Evolutionary conservation across 2,329 filamentous ascomycete genomes (phyloP).

Genomic region (Alternaria longipes): DNA sequence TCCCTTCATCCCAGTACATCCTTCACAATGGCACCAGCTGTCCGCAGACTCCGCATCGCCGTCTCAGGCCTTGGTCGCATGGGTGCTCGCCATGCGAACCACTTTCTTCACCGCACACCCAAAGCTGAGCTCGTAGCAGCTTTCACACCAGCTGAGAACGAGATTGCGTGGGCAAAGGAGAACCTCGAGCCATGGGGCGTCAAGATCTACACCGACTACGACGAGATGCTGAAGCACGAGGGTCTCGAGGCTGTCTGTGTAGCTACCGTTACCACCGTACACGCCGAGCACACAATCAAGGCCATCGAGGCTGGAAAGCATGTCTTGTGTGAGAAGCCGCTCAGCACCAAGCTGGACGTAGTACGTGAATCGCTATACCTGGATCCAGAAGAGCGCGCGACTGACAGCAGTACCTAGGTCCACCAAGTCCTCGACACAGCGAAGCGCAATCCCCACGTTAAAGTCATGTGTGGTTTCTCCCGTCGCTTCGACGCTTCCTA

Average conservation of each 20-base stretch:
- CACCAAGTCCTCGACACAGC: conserved; percentile 68
- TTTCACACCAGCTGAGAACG: conserved; percentile 55
- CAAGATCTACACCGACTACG: conserved; percentile 63
- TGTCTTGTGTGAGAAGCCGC: conserved; percentile 68
- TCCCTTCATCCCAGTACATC: neutral
- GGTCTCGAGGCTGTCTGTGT: conserved; percentile 66
- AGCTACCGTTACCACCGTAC: conserved; percentile 64
- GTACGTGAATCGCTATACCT: conserved; percentile 52
- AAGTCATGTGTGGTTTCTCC: conserved; percentile 73
- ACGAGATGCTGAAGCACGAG: conserved; percentile 65
- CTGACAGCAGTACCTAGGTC: conserved; percentile 55
- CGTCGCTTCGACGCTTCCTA: conserved; percentile 73
- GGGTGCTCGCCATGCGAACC: conserved; percentile 59
- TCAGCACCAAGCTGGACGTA: conserved; percentile 67
- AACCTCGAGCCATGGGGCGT: conserved; percentile 63
- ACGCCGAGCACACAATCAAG: conserved; percentile 66
- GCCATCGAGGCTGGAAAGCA: conserved; percentile 65
- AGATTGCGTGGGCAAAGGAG: conserved; percentile 59
- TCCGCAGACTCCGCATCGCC: conserved; percentile 56
- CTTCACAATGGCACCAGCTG: conserved; percentile 43
- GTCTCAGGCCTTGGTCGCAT: conserved; percentile 61
- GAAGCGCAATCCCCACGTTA: conserved; percentile 64
- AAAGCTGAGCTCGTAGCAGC: conserved; percentile 59
- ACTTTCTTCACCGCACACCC: conserved; percentile 58
- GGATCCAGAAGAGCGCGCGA: neutral